Conservation (phyloP, 768 basidiomycete genomes). For the Candolleomyces aberdarensis region DNA sequence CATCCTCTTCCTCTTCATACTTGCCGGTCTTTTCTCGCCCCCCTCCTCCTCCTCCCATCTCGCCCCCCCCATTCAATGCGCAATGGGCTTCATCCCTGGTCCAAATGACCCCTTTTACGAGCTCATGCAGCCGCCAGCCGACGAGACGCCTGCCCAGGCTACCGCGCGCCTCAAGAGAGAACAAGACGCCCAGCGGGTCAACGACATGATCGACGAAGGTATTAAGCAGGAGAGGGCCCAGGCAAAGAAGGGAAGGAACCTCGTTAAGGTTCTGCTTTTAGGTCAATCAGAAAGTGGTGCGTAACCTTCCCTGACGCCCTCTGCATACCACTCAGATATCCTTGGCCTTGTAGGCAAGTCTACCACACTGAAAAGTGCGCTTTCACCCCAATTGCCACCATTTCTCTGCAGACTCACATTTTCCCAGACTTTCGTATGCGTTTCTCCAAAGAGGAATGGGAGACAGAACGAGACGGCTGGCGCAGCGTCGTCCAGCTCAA, state of each 20-base stretch:
- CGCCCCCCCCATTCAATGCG: background rate
- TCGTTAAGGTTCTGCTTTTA: slow-evolving; percentile 57
- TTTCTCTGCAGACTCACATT: background rate
- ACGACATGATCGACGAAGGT: slow-evolving; percentile 59
- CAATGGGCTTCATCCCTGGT: slow-evolving; percentile 33
- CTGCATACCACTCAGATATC: background rate
- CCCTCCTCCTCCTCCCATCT: background rate
- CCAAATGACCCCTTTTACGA: slow-evolving; percentile 43
- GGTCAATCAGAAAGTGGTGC: slow-evolving; percentile 67
- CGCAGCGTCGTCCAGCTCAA: slow-evolving; percentile 77
- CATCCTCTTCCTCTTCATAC: background rate
- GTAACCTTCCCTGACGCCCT: slow-evolving; percentile 18
- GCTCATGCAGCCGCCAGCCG: slow-evolving; percentile 45
- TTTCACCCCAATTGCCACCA: background rate
- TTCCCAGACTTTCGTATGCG: slow-evolving; percentile 68
- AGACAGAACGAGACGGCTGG: slow-evolving; percentile 70
- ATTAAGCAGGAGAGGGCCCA: slow-evolving; percentile 45
- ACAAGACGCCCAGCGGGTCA: slow-evolving; percentile 43
- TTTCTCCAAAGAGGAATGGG: slow-evolving; percentile 62
- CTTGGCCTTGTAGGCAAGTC: slow-evolving; percentile 50
- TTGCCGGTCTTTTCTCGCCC: background rate
- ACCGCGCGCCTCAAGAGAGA: slow-evolving; percentile 45
- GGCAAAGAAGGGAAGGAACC: slow-evolving; percentile 42
- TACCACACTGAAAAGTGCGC: slow-evolving; percentile 62
- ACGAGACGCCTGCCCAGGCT: slow-evolving; percentile 51